Evolutionary conservation across 352 stramenopile genomes (phyloP).

Genomic region (Pythium brachiatum): DNA sequence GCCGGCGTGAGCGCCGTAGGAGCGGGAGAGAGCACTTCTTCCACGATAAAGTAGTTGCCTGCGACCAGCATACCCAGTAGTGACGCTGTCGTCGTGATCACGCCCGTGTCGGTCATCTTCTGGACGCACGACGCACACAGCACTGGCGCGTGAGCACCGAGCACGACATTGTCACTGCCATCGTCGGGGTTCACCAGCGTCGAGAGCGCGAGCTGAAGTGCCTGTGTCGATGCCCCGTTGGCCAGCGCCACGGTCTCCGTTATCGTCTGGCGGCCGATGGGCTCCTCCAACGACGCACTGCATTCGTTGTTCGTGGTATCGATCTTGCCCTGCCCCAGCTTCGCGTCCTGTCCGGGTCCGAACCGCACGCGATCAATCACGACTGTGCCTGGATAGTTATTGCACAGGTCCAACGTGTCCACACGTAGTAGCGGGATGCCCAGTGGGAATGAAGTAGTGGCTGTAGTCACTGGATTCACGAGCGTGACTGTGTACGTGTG

Average conservation of each 20-base stretch:
- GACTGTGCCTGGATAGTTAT: constrained; percentile 28
- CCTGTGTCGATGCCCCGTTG: constrained; percentile 29
- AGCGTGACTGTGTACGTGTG: constrained; percentile 65
- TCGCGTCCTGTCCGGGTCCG: constrained; percentile 51
- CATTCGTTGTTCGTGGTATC: constrained; percentile 58
- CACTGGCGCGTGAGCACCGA: constrained; percentile 32
- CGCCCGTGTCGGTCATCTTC: constrained; percentile 32
- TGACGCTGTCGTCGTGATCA: constrained; percentile 43
- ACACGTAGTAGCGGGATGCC: constrained; percentile 38
- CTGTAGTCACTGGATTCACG: constrained; percentile 36
- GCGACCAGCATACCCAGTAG: constrained; percentile 22
- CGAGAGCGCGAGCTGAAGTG: constrained; percentile 46
- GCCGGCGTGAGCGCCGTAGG: constrained; percentile 46
- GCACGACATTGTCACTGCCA: constrained; percentile 28
- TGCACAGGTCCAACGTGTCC: constrained; percentile 33
- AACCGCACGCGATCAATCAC: constrained; percentile 38
- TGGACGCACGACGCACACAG: constrained; percentile 64
- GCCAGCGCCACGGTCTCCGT: constrained; percentile 25
- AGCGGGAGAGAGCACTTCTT: constrained; percentile 40
- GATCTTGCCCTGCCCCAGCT: constrained; percentile 51
- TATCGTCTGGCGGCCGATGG: constrained; percentile 51
- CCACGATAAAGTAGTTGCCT: constrained; percentile 60
- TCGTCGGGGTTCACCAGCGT: constrained; percentile 13
- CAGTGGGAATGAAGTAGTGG: constrained; percentile 37
- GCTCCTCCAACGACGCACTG: constrained; percentile 31